Percentiles rank a stretch among this genome's conserved stretches.
These are phyloP conservation scores for Candida sphagnicola DNA, from an alignment of 805 yeast species.

Conservation along the genomic window DNA sequence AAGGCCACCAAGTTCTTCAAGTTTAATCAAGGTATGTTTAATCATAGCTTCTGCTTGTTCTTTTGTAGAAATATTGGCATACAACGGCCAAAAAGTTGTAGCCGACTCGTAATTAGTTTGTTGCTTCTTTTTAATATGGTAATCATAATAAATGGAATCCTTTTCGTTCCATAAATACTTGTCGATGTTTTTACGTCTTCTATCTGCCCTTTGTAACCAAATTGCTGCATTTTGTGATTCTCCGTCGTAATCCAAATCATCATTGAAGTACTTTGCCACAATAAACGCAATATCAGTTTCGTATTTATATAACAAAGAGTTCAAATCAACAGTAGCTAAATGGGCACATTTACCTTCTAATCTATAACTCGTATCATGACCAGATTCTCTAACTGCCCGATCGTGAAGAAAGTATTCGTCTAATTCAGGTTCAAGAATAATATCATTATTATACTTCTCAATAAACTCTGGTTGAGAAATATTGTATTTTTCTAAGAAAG, in stretches of 20 bases:
- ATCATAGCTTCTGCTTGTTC: slow-evolving; percentile 69
- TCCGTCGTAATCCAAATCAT: slow-evolving; percentile 6
- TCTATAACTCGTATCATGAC: slow-evolving; percentile 92
- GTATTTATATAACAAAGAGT: slow-evolving; percentile 82
- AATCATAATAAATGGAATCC: slow-evolving; percentile 78
- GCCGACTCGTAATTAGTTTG: slow-evolving; percentile 77
- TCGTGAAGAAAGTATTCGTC: slow-evolving; percentile 90
- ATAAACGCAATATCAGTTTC: slow-evolving; percentile 76
- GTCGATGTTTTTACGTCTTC: slow-evolving; percentile 53
- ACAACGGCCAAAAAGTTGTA: slow-evolving; percentile 88
- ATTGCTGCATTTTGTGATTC: slow-evolving; percentile 39
- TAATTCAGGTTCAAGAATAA: slow-evolving; percentile 69
- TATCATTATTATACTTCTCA: slow-evolving; percentile 59
- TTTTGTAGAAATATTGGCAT: slow-evolving; percentile 66
- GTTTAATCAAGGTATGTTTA: slow-evolving; percentile 51
- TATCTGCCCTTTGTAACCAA: slow-evolving; percentile 63
- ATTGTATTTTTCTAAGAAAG: slow-evolving; percentile 62
- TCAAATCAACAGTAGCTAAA: slow-evolving; percentile 86
- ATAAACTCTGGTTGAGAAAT: slow-evolving; percentile 58
- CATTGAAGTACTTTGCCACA: slow-evolving; percentile 51
- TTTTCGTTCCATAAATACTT: slow-evolving; percentile 82
- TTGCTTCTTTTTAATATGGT: slow-evolving; percentile 54
- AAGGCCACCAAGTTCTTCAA: slow-evolving; percentile 87
- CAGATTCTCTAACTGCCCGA: slow-evolving; percentile 92
- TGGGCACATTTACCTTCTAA: slow-evolving; percentile 87